phyloP scores from a whole-genome alignment of 768 basidiomycete species.

The Collybiopsis luxurians region DNA sequence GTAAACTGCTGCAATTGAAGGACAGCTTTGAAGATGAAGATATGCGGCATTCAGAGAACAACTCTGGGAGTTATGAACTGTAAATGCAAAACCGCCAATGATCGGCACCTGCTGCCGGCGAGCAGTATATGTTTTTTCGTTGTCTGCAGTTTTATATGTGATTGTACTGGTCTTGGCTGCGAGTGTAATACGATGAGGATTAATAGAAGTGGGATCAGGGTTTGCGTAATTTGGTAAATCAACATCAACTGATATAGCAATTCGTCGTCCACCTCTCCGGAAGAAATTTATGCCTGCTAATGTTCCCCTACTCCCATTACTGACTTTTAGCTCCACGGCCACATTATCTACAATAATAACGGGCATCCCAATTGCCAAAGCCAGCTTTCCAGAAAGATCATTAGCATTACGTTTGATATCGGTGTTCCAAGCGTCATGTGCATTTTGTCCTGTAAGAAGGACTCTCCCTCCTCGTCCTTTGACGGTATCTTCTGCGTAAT shows the following conservation, averaged over 20 bases:
- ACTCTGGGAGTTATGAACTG: constrained; percentile 9
- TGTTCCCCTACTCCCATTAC: constrained; percentile 10
- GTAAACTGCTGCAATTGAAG: background rate
- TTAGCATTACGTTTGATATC: constrained; percentile 10
- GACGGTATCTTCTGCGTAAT: constrained; percentile 3
- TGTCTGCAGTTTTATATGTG: background rate
- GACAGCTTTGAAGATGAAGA: constrained; percentile 3
- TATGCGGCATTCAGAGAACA: background rate
- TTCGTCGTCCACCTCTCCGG: constrained; percentile 1
- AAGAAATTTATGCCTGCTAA: constrained; percentile 5
- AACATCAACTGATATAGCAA: constrained; percentile 10
- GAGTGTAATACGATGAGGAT: too few species aligned
- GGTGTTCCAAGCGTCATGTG: constrained; percentile 3
- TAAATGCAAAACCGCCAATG: constrained; percentile 11
- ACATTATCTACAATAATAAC: constrained; percentile 8
- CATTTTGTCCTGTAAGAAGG: constrained; percentile 2
- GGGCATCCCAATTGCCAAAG: constrained; percentile 8
- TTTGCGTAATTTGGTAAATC: constrained; percentile 6
- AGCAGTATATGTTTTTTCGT: constrained; percentile 4
- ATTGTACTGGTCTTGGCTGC: too few species aligned
- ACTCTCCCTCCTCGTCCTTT: background rate
- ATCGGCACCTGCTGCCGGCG: constrained; percentile 10
- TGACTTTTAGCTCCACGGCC: constrained; percentile 8
- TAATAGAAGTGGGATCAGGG: background rate
- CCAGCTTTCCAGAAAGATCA: constrained; percentile 4